Conservation (phyloP, 108 stramenopile species). For the Parmales sp. region DNA sequence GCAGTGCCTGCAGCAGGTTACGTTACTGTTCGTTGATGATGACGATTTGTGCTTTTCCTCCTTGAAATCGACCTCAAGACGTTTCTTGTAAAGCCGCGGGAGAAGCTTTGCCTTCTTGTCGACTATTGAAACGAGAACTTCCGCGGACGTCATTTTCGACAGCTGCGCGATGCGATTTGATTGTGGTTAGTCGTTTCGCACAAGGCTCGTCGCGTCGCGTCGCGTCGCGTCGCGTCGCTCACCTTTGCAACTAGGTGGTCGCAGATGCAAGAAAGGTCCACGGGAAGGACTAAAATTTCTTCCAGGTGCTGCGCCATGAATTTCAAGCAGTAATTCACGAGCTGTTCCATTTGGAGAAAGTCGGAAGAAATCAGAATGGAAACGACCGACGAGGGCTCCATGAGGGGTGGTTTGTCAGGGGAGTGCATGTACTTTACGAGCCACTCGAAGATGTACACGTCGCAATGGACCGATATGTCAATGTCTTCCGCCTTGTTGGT, state of each 20-base stretch:
- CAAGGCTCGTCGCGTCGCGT: too few species aligned
- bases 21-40: background rate
- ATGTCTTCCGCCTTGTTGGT: conserved; percentile 27
- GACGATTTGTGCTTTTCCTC: background rate
- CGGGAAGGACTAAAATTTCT: conserved; percentile 1
- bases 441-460: conserved; percentile 44
- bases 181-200: too few species aligned
- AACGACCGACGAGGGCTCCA: conserved; percentile 22
- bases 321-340: conserved; percentile 30
- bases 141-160: conserved; percentile 1
- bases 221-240: too few species aligned
- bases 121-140: background rate
- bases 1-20: background rate
- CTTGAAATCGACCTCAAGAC: conserved; percentile 15
- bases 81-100: conserved; percentile 14
- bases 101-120: conserved; percentile 13
- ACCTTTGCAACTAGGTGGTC: background rate
- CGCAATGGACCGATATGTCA: conserved; percentile 50
- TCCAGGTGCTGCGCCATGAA: conserved; percentile 29
- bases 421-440: conserved; percentile 38
- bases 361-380: conserved; percentile 46
- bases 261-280: conserved; percentile 14
- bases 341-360: conserved; percentile 42
- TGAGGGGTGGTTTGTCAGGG: background rate
- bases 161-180: background rate